Percentiles rank a stretch among this genome's conserved stretches.
Evolutionary conservation across 2,329 filamentous ascomycete genomes (phyloP).

Genomic region (Penicillium brasilianum): DNA sequence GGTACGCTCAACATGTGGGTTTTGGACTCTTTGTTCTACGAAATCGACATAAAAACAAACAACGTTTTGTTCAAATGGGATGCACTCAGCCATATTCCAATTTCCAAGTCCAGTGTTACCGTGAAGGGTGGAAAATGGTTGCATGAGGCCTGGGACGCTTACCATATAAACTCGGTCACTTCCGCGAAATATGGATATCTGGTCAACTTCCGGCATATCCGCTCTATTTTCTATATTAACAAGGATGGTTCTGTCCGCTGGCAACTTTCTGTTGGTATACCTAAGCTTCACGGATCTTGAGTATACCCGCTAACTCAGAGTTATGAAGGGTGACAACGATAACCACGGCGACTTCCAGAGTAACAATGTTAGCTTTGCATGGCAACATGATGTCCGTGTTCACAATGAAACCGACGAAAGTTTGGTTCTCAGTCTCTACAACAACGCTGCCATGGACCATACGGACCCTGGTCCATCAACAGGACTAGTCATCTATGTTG

Average conservation of each 20-base stretch:
- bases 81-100: conserved; percentile 40
- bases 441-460: conserved; percentile 37
- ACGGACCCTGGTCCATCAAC: conserved; percentile 42
- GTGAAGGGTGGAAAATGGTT: neutral
- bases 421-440: conserved; percentile 36
- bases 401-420: conserved; percentile 37
- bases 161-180: conserved; percentile 44
- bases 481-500: conserved; percentile 28
- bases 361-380: conserved; percentile 35
- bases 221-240: conserved; percentile 39
- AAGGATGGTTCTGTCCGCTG: conserved; percentile 32
- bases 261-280: conserved; percentile 7
- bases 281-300: conserved; percentile 31
- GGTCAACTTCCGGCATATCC: conserved; percentile 39
- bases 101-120: conserved; percentile 29
- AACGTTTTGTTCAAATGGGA: conserved; percentile 41
- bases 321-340: conserved; percentile 10
- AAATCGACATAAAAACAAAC: conserved; percentile 42
- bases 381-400: conserved; percentile 41
- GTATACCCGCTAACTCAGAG: neutral
- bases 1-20: conserved; percentile 38
- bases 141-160: conserved; percentile 36
- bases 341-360: conserved; percentile 27
- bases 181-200: conserved; percentile 39
- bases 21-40: conserved; percentile 40